These are phyloP conservation scores for Neocucurbitaria cava DNA, from an alignment of 2,329 filamentous ascomycete species.

Conservation along the genomic window DNA sequence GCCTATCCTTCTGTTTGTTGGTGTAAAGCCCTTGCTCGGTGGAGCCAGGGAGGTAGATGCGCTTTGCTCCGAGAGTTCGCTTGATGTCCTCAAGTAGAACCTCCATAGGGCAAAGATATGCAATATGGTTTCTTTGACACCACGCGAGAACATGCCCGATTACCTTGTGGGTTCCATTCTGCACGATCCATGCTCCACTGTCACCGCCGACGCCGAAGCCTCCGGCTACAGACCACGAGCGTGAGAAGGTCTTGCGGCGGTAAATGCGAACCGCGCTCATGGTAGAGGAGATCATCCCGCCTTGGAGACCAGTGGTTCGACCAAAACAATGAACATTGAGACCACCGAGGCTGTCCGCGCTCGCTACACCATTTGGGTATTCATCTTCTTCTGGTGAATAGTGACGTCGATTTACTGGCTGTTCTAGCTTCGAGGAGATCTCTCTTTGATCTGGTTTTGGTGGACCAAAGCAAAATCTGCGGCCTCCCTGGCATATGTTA, in stretches of 20 bases:
- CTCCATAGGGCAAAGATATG: constrained; percentile 96
- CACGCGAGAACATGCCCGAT: constrained; percentile 92
- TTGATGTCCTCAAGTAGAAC: constrained; percentile 85
- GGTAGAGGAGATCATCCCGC: constrained; percentile 76
- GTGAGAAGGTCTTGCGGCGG: constrained; percentile 80
- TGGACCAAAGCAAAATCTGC: constrained; percentile 43
- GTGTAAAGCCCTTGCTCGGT: constrained; percentile 32
- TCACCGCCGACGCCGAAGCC: constrained; percentile 80
- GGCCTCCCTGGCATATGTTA: constrained; percentile 71
- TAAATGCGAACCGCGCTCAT: constrained; percentile 88
- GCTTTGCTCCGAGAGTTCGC: constrained; percentile 72
- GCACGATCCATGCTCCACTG: constrained; percentile 91
- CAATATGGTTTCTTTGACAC: constrained; percentile 79
- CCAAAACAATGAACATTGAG: constrained; percentile 87
- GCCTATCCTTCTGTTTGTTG: constrained; percentile 9
- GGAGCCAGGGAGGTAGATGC: constrained; percentile 73
- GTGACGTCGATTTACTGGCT: constrained; percentile 43
- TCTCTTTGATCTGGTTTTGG: constrained; percentile 36
- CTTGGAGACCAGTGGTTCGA: constrained; percentile 83
- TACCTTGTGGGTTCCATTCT: constrained; percentile 77
- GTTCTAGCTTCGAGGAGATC: constrained; percentile 41
- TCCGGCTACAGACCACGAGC: constrained; percentile 69
- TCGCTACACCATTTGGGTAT: constrained; percentile 66
- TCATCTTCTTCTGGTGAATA: constrained; percentile 49
- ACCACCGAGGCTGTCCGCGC: constrained; percentile 70